Conservation (phyloP, 2,329 filamentous ascomycete genomes). For the Fusarium sp. region DNA sequence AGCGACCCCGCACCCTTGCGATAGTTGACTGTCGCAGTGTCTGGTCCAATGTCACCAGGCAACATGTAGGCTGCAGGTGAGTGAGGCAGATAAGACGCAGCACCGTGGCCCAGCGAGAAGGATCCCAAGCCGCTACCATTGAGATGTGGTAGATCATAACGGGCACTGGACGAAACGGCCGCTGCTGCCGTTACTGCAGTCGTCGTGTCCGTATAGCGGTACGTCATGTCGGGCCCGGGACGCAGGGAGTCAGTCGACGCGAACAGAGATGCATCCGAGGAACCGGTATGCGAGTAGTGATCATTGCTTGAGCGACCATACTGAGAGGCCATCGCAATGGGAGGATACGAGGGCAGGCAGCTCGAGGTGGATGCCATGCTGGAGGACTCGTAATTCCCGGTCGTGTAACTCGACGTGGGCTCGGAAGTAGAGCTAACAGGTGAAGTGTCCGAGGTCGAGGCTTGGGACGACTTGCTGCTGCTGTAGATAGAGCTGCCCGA, state of each 20-base stretch:
- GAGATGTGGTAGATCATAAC: conserved; percentile 31
- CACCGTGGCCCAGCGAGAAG: conserved; percentile 24
- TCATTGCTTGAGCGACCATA: conserved; percentile 33
- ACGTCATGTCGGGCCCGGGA: conserved; percentile 43
- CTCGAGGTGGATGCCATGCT: conserved; percentile 35
- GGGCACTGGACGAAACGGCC: conserved; percentile 12
- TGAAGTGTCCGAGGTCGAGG: conserved; percentile 32
- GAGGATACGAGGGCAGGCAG: conserved; percentile 33
- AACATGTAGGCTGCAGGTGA: conserved; percentile 38
- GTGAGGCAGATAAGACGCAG: conserved; percentile 24
- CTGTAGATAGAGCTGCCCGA: conserved; percentile 43
- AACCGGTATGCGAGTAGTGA: conserved; percentile 35
- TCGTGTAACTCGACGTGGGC: conserved; percentile 38
- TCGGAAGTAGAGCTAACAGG: conserved; percentile 41
- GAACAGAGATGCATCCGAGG: conserved; percentile 30
- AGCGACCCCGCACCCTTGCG: conserved; percentile 37
- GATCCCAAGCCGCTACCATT: conserved; percentile 13
- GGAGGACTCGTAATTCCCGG: conserved; percentile 37
- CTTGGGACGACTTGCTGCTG: conserved; percentile 35
- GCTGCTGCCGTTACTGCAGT: conserved; percentile 28
- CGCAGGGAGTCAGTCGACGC: conserved; percentile 27
- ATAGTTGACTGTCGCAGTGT: conserved; percentile 25
- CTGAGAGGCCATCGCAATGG: conserved; percentile 32
- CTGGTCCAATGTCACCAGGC: conserved; percentile 30
- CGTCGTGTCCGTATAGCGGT: conserved; percentile 50